A percentile compares a stretch with the other conserved stretches of the same genome.
Conservation (phyloP, 169 alveolate genomes). For the Besnoitia besnoiti region DNA sequence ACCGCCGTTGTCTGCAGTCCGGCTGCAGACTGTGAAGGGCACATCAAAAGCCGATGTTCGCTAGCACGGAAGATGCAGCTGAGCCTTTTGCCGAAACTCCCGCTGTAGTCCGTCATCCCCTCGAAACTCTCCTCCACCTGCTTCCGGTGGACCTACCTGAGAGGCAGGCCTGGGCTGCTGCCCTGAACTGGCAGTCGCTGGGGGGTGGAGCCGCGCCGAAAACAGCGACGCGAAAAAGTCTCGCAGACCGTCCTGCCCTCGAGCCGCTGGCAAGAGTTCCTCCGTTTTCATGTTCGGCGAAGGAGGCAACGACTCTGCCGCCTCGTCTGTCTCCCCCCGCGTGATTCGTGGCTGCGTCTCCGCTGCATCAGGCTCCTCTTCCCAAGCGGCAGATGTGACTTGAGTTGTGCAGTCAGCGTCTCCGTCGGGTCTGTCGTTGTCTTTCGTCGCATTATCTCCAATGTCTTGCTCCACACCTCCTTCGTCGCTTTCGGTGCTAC, state of each 20-base stretch:
- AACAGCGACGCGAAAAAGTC: not conserved
- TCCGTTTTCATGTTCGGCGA: not conserved
- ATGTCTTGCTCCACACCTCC: not conserved
- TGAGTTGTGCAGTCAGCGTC: not conserved
- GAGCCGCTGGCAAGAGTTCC: not conserved
- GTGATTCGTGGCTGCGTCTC: not conserved
- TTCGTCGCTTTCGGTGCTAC: not conserved
- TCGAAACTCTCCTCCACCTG: too few relatives aligned
- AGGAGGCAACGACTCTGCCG: not conserved
- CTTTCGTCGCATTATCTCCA: not conserved
- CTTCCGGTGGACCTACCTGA: too few relatives aligned
- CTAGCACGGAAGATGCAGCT: too few relatives aligned
- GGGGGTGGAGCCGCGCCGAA: not conserved
- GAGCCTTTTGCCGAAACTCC: too few relatives aligned
- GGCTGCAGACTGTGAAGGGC: too few relatives aligned
- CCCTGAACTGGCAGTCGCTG: too few relatives aligned
- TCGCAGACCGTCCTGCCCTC: not conserved
- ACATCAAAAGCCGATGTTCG: too few relatives aligned
- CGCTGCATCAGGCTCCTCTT: not conserved
- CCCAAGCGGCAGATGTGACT: not conserved
- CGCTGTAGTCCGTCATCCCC: too few relatives aligned
- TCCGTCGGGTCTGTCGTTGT: not conserved
- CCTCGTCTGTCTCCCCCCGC: not conserved
- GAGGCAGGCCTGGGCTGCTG: too few relatives aligned
- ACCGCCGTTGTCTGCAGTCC: too few relatives aligned